Evolutionary conservation across 2,329 filamentous ascomycete species (phyloP).

Genomic region (Hypoxylon sp.): DNA sequence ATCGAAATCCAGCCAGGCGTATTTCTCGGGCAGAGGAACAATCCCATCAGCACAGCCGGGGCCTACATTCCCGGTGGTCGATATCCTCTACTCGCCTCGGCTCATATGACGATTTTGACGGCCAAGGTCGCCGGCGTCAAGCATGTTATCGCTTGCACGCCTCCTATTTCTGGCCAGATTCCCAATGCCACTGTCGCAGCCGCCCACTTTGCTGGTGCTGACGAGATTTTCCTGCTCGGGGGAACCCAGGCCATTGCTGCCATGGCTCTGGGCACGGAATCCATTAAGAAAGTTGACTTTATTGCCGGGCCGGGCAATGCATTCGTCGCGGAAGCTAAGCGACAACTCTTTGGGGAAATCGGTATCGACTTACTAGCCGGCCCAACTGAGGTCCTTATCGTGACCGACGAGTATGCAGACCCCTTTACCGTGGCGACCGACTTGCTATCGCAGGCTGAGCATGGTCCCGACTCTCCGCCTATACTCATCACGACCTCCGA

Average conservation of each 20-base stretch:
- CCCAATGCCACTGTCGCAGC: conserved; percentile 59
- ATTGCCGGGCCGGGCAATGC: conserved; percentile 62
- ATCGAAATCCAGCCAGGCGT: conserved; percentile 59
- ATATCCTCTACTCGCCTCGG: conserved; percentile 61
- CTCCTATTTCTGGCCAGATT: conserved; percentile 57
- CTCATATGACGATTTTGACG: conserved; percentile 64
- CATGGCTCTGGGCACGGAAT: conserved; percentile 60
- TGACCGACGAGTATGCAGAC: conserved; percentile 85
- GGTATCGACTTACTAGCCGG: conserved; percentile 63
- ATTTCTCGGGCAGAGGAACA: conserved; percentile 58
- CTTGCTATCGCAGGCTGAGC: conserved; percentile 89
- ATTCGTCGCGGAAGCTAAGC: conserved; percentile 63
- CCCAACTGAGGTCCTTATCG: conserved; percentile 72
- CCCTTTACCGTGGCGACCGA: conserved; percentile 95
- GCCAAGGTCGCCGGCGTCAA: conserved; percentile 61
- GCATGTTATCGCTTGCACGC: conserved; percentile 60
- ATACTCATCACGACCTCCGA: conserved; percentile 58
- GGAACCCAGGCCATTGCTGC: conserved; percentile 61
- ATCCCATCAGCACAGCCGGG: conserved; percentile 56
- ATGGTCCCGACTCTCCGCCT: conserved; percentile 60
- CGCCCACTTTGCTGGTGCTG: conserved; percentile 45
- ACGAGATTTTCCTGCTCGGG: conserved; percentile 36
- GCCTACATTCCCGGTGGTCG: conserved; percentile 60
- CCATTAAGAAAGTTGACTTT: conserved; percentile 58
- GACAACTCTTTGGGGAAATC: conserved; percentile 60